Evolutionary conservation across 495 filamentous ascomycete species (phyloP), one percentile per base, ranked within the genome.

Genomic region (Aspergillus carlsbadensis): DNA sequence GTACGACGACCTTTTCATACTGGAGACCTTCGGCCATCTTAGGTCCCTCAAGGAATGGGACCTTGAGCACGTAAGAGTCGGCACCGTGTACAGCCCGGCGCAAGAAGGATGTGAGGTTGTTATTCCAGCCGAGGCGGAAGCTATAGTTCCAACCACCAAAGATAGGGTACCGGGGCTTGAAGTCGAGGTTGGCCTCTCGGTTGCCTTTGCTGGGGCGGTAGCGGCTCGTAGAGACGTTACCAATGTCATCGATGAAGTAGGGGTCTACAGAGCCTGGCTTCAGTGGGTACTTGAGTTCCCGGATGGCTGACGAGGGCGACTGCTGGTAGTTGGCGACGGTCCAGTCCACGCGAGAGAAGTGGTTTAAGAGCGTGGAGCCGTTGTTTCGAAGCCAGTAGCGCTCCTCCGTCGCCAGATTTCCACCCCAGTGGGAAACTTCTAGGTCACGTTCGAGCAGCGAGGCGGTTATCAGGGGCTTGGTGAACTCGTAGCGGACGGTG

Each of bases 91-190:
- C 72, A 13, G 76, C 56, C 62, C 82, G 84, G 48, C 89, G 82
- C 51, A 98, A 66, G 69, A 90, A 96, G 33, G 81, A 80, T 59
- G 81, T 79, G 18, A 96, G 80, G 53, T 93, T 83, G 50, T 88
- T 87, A 76, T 96, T 90, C 93, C 94, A 98, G 56, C 94, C 95
- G 41, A 97, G 82, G 42, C 86, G 87, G 76, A 97, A 98, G 58
- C 87, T 92, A 67, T 96, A 97, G 72, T 96, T 96, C 94, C 94
- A 98, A 47, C 90, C 91, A 43, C 94, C 94, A 65, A 98, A 98
- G 21, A 98, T 67, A 7, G 94, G 94, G 70, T 90, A 98, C 26
- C 94, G 81, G 14, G 95, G 95, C 73, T 89, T 91, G 57, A 97
- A 82, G 73, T 97, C 94, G 36, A 98, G 81, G 52, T 83, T 76